phyloP scores from a whole-genome alignment of 73 alveolate species.

The Tetrahymena elliotti region DNA sequence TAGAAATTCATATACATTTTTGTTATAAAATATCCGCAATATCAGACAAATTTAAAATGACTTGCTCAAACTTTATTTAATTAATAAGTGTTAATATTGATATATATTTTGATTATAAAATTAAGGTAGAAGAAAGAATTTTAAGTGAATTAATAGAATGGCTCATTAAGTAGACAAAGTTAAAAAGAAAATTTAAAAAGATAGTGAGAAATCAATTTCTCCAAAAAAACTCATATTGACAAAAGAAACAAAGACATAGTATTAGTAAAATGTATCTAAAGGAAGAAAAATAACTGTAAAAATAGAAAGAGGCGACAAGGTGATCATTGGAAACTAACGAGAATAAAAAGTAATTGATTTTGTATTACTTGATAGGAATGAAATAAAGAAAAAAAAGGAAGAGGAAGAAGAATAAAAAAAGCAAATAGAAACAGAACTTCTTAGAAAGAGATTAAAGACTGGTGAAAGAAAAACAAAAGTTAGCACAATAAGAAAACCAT shows the following conservation, averaged over 20 bases:
- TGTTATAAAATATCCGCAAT: background rate
- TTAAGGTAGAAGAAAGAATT: background rate
- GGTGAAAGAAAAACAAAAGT: background rate
- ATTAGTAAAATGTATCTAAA: background rate
- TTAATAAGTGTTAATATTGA: too few species aligned
- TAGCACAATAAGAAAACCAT: background rate
- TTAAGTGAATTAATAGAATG: background rate
- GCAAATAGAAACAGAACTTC: background rate
- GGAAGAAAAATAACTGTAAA: background rate
- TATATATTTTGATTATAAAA: background rate
- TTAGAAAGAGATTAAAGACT: background rate
- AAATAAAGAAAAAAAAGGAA: background rate
- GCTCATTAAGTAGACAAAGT: background rate
- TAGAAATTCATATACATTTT: background rate
- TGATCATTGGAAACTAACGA: background rate
- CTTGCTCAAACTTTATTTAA: background rate
- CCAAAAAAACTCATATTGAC: background rate
- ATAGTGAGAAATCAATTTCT: background rate
- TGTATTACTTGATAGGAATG: background rate
- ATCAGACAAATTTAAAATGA: background rate
- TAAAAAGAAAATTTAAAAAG: background rate
- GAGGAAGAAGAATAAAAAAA: background rate
- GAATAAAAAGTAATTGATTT: background rate
- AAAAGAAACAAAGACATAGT: background rate
- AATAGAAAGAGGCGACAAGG: background rate